Conservation (phyloP, 176 grass and related monocot genomes). For the Pharus latifolius region DNA sequence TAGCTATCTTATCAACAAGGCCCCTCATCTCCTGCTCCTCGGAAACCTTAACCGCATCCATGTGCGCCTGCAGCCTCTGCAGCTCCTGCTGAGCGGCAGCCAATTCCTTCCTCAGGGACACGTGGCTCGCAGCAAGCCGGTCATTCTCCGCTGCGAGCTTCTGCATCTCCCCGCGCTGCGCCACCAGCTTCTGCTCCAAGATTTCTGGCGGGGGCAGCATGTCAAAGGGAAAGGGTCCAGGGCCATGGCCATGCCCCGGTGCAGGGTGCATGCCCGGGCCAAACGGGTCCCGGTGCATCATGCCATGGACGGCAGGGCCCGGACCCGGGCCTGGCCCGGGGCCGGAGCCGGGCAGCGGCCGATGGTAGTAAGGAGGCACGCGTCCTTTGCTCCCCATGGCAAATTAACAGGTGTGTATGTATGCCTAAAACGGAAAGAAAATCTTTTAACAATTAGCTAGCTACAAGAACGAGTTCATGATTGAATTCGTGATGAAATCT, state of each 20-base stretch:
- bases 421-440: too few species aligned
- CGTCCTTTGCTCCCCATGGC: conserved; percentile 58
- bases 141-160: conserved; percentile 81
- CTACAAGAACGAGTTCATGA: too few species aligned
- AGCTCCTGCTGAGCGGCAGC: conserved; percentile 65
- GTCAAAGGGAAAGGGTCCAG: conserved; percentile 49
- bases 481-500: too few species aligned
- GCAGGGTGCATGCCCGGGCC: conserved; percentile 35
- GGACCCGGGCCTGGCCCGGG: too few species aligned
- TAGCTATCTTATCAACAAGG: conserved; percentile 52
- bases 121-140: conserved; percentile 44
- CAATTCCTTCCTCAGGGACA: conserved; percentile 61
- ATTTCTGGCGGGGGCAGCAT: conserved; percentile 59
- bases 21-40: conserved; percentile 70
- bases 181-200: conserved; percentile 70
- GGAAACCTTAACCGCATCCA: conserved; percentile 26
- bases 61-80: conserved; percentile 60
- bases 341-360: conserved; percentile 19
- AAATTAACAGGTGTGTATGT: not conserved
- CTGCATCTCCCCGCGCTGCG: conserved; percentile 69
- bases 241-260: not conserved
- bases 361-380: conserved; percentile 37
- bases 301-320: conserved; percentile 17
- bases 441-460: too few species aligned
- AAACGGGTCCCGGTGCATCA: conserved; percentile 64